phyloP scores from a whole-genome alignment of 495 filamentous ascomycete species.

The Gamarada debralockiae region DNA sequence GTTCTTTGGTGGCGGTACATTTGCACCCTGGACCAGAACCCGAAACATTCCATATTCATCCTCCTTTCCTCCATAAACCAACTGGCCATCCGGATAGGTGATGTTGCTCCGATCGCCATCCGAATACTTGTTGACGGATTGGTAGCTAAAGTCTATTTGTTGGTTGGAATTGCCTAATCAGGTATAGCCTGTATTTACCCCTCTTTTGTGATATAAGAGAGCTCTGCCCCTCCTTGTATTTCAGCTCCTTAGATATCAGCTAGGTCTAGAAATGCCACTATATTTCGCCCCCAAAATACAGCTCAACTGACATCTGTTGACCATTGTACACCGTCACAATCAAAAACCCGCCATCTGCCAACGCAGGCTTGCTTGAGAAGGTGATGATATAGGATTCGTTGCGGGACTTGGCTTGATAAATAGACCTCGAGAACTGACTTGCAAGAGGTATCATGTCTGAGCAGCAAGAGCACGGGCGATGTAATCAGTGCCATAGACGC shows the following conservation, averaged over 20 bases:
- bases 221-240: too few species aligned
- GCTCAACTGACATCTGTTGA: background rate
- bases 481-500: background rate
- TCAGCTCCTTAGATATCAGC: too few species aligned
- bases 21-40: conserved; percentile 2
- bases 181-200: too few species aligned
- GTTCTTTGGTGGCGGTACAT: background rate
- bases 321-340: background rate
- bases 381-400: background rate
- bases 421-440: background rate
- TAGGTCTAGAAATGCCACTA: too few species aligned
- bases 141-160: too few species aligned
- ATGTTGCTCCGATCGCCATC: background rate
- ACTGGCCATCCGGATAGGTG: background rate
- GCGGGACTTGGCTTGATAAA: background rate
- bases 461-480: background rate
- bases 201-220: too few species aligned
- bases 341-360: background rate
- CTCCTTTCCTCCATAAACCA: background rate
- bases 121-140: background rate
- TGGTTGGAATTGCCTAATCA: too few species aligned
- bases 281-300: too few species aligned
- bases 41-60: background rate
- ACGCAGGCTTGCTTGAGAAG: background rate
- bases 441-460: background rate